A percentile compares a stretch with the other conserved stretches of the same genome.
phyloP scores from a whole-genome alignment of 805 yeast species.

The Dipodascus geniculatus region DNA sequence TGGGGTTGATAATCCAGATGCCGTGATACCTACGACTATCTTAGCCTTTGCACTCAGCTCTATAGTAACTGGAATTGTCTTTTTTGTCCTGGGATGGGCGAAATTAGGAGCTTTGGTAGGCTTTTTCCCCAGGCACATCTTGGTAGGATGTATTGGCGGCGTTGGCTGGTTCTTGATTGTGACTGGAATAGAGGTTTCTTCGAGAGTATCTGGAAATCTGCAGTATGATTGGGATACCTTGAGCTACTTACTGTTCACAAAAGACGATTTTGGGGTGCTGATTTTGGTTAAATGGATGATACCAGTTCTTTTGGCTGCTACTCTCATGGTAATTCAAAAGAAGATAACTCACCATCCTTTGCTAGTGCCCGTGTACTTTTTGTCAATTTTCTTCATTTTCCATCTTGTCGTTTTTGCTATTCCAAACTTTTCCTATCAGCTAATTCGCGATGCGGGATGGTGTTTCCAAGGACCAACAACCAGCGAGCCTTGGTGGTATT shows the following conservation, averaged over 20 bases:
- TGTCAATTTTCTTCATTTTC: constrained; percentile 53
- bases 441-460: constrained; percentile 72
- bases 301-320: constrained; percentile 53
- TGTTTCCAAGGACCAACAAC: constrained; percentile 56
- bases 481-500: constrained; percentile 77
- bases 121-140: constrained; percentile 89
- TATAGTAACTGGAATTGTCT: constrained; percentile 75
- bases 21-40: constrained; percentile 72
- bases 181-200: constrained; percentile 87
- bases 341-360: constrained; percentile 48
- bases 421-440: constrained; percentile 51
- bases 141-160: constrained; percentile 97
- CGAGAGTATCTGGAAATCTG: constrained; percentile 65
- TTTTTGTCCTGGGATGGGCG: constrained; percentile 65
- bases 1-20: constrained; percentile 34
- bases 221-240: constrained; percentile 47
- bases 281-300: constrained; percentile 46
- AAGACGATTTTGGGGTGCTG: constrained; percentile 27
- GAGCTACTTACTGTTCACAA: constrained; percentile 2
- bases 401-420: constrained; percentile 55
- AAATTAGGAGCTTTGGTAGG: constrained; percentile 80
- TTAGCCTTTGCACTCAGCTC: constrained; percentile 77
- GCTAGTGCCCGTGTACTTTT: constrained; percentile 72
- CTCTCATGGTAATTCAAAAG: constrained; percentile 53
- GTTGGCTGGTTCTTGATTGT: constrained; percentile 87